Evolutionary conservation across 257 asterid species (phyloP).

Genomic region (Scutellaria minor): DNA sequence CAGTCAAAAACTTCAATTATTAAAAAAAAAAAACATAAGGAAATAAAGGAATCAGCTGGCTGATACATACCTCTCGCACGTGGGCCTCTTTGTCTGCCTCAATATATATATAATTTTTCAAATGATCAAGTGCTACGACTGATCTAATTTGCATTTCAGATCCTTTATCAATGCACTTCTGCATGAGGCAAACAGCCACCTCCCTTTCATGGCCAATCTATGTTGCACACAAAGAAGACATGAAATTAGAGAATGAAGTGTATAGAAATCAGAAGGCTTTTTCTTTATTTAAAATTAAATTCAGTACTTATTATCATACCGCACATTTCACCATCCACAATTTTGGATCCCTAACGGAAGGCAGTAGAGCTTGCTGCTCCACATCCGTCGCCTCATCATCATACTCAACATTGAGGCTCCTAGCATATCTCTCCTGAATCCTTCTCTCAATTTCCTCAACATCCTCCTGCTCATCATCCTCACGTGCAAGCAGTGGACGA

Average conservation of each 20-base stretch:
- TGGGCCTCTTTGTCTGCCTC: conserved; percentile 98
- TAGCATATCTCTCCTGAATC: conserved; percentile 71
- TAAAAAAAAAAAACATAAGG: not conserved
- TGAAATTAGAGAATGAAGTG: conserved; percentile 18
- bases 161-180: conserved; percentile 88
- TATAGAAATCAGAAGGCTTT: not conserved
- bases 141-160: conserved; percentile 88
- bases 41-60: conserved; percentile 15
- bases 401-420: conserved; percentile 66
- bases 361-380: conserved; percentile 96
- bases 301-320: conserved; percentile 55
- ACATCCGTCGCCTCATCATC: conserved; percentile 95
- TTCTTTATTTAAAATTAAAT: not conserved
- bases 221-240: conserved; percentile 18
- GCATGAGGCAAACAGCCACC: conserved; percentile 94
- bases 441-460: conserved; percentile 75
- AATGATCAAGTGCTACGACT: conserved; percentile 90
- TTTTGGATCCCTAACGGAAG: conserved; percentile 96
- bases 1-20: conserved; percentile 5
- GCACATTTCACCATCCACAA: conserved; percentile 99
- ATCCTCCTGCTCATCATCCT: conserved; percentile 78
- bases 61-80: conserved; percentile 77
- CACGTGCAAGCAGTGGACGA: conserved; percentile 82
- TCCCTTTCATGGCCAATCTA: conserved; percentile 97
- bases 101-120: conserved; percentile 74